Base-by-base conservation (phyloP, 2,329 filamentous ascomycete genomes). In the Aspergillus sp. region DNA sequence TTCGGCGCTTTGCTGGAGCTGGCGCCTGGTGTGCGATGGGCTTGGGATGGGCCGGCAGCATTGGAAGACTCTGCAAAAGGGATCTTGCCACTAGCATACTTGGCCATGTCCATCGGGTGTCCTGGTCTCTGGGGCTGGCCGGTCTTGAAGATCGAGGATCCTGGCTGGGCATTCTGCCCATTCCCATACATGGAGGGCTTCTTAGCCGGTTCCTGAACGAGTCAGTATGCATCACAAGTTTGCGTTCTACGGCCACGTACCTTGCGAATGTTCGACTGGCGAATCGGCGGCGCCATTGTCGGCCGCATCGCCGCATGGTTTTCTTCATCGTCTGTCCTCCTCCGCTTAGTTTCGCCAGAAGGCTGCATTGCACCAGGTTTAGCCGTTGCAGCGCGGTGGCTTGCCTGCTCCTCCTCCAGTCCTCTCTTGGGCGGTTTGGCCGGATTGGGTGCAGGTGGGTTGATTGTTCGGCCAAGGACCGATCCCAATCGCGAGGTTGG, bases 41-140 rank as follows among this genome's bases (percentile, higher is more conserved):
- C 47, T 74, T 74, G 15, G 73, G 82, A 30, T 18, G 67, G 68
- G 26, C 79, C 76, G 30, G 34, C 34, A 36, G 82, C 78, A 64
- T 83, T 88, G 8, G 83, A 78, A 58, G 85, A 86, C 18, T 93
- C 84, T 6, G 91, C 91, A 69, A 97, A 97, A 2, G 91, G 90
- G 64, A 97, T 97, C 26, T 89, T 87, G n/a, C 86, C 90, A 74
- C 89, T 96, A 7, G 91, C 90, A 58, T 93, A 87, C 69, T 93
- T 90, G n/a, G 89, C 85, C 85, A 93, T 92, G 65, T 95, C 91
- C 68, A 92, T 79, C 2, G 89, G 89, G 66, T 92, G 87, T 1
- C 79, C 81, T 3, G 83, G 77, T 71, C 89, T 87, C 51, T 78
- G 75, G 38, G 89, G 84, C 62, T 83, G 80, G 44, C 76, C 81